phyloP scores from a whole-genome alignment of 495 filamentous ascomycete species.

The Extremus antarcticus region DNA sequence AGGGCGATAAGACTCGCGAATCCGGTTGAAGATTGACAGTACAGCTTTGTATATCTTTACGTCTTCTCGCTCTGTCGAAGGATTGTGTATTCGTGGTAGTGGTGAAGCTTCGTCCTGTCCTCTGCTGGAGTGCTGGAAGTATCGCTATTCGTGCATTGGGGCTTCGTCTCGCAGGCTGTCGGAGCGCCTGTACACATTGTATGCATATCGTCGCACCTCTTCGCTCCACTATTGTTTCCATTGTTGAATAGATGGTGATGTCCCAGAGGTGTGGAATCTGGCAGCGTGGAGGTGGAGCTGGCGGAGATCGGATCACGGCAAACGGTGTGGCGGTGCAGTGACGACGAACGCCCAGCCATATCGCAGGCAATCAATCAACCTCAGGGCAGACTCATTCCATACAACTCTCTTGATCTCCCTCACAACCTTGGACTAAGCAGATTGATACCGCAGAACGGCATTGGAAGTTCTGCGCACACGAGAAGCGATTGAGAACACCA shows the following conservation, averaged over 20 bases:
- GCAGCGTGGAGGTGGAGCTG: background rate
- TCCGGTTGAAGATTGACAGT: background rate
- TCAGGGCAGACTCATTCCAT: background rate
- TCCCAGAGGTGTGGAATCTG: background rate
- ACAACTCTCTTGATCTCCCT: too few species aligned
- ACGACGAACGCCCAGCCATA: background rate
- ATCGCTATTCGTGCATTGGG: background rate
- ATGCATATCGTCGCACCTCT: conserved; percentile 2
- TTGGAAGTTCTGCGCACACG: too few species aligned
- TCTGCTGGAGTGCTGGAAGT: background rate
- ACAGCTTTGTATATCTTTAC: background rate
- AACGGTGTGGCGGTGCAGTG: background rate
- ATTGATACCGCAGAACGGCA: too few species aligned
- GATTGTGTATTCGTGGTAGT: background rate
- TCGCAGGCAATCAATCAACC: background rate
- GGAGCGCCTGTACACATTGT: conserved; percentile 7
- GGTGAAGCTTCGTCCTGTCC: conserved; percentile 9
- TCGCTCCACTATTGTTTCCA: too few species aligned
- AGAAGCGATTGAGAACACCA: background rate
- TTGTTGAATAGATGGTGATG: too few species aligned
- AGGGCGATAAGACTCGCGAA: background rate
- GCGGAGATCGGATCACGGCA: background rate
- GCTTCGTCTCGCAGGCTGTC: background rate
- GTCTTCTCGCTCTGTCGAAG: background rate
- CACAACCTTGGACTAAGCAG: too few species aligned